These are phyloP conservation scores for Astragalus glycyphyllos DNA, from an alignment of 306 rosid genomes.

Conservation along the genomic window DNA sequence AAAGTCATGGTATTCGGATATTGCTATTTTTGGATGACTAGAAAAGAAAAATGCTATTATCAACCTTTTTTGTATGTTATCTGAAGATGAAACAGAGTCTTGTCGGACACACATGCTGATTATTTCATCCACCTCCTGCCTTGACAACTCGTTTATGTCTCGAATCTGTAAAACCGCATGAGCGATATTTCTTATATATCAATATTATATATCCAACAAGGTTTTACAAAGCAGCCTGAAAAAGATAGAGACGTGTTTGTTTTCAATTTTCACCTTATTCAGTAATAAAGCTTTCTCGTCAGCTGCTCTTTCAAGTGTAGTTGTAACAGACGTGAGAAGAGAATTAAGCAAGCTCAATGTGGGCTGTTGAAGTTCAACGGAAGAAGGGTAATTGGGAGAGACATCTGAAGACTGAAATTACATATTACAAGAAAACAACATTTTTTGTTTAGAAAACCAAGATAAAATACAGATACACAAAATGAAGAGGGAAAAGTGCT, in stretches of 20 bases:
- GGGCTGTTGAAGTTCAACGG: constrained; percentile 70
- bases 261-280: constrained; percentile 65
- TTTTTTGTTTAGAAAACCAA: background rate
- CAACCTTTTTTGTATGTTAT: constrained; percentile 83
- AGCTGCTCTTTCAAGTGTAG: constrained; percentile 84
- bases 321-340: constrained; percentile 69
- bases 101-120: constrained; percentile 67
- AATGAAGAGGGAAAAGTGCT: constrained; percentile 7
- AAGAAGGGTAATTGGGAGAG: constrained; percentile 57
- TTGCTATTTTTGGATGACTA: background rate
- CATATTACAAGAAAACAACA: constrained; percentile 33
- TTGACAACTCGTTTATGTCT: constrained; percentile 87
- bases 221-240: background rate
- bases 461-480: constrained; percentile 20
- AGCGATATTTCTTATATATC: constrained; percentile 7
- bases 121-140: constrained; percentile 95
- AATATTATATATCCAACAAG: background rate
- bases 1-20: background rate
- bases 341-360: constrained; percentile 71
- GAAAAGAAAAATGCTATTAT: constrained; percentile 15
- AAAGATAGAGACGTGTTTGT: background rate
- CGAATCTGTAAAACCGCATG: constrained; percentile 61
- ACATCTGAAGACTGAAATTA: constrained; percentile 61
- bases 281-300: constrained; percentile 81
- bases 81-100: constrained; percentile 70